A percentile compares a stretch with the other conserved stretches of the same genome.
These are phyloP conservation scores for Monosiga brevicollis DNA, from an alignment of 78 protist genomes.

Conservation along the genomic window DNA sequence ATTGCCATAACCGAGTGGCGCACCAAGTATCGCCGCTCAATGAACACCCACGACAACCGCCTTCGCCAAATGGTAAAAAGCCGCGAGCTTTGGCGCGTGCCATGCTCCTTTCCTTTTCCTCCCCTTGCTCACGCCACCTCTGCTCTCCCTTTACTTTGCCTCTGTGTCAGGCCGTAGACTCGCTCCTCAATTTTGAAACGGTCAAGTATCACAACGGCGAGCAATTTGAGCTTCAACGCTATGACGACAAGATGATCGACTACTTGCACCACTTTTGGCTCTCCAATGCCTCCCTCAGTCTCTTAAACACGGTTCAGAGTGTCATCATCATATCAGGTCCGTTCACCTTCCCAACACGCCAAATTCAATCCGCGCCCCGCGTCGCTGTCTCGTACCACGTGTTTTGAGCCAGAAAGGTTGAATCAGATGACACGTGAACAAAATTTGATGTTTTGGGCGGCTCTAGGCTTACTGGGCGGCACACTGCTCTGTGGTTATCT, in stretches of 20 bases:
- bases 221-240: slow-evolving; percentile 15
- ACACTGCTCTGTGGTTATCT: not conserved
- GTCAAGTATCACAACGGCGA: slow-evolving; percentile 60
- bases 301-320: slow-evolving; percentile 14
- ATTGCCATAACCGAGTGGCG: slow-evolving; percentile 58
- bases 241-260: slow-evolving; percentile 7
- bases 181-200: slow-evolving; percentile 15
- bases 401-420: no score
- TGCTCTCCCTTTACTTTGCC: slow-evolving; percentile 41
- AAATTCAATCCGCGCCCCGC: no score
- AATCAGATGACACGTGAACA: no score
- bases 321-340: slow-evolving; percentile 15
- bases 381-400: no score
- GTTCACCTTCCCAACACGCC: no score
- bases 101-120: not conserved
- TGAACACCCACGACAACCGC: slow-evolving; percentile 60
- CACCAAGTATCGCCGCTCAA: slow-evolving; percentile 53
- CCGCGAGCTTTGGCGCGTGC: no score
- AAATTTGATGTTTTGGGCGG: no score
- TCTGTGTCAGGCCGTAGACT: not conserved
- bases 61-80: not conserved
- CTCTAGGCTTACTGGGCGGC: slow-evolving; percentile 21
- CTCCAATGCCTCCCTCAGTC: not conserved
- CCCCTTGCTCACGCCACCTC: slow-evolving; percentile 57
- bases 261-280: slow-evolving; percentile 17